A percentile compares a stretch with the other conserved stretches of the same genome.
Evolutionary conservation across 106 monocot genomes (phyloP).

Genomic region (Dendrobium chrysotoxum): DNA sequence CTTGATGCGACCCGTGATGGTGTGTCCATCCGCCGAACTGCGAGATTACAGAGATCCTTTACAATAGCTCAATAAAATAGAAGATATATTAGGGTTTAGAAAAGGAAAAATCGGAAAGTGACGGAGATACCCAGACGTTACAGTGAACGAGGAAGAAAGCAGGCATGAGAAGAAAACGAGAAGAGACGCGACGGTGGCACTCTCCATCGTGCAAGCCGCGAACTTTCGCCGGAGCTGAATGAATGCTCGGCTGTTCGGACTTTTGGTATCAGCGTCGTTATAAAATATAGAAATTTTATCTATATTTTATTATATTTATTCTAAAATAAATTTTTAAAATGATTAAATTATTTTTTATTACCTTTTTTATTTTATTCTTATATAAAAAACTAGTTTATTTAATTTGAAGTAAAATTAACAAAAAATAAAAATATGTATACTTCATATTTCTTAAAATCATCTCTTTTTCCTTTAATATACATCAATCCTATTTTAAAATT

Average conservation of each 20-base stretch:
- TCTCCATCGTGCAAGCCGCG: conserved; percentile 11
- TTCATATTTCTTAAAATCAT: too few species aligned
- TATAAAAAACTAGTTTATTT: too few species aligned
- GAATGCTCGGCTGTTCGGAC: too few species aligned
- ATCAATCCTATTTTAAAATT: too few species aligned
- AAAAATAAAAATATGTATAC: too few species aligned
- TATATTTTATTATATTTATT: too few species aligned
- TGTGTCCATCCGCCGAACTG: conserved; percentile 47
- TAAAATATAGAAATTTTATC: too few species aligned
- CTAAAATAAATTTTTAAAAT: too few species aligned
- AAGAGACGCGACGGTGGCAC: conserved; percentile 1
- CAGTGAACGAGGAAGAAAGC: conserved; percentile 12
- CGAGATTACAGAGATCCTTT: conserved; percentile 1
- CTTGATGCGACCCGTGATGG: conserved; percentile 55
- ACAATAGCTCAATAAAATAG: neutral
- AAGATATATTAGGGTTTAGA: conserved; percentile 3
- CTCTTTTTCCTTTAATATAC: too few species aligned
- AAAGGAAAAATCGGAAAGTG: neutral
- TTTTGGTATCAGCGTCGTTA: neutral
- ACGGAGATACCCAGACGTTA: conserved; percentile 10
- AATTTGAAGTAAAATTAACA: too few species aligned
- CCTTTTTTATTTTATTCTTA: too few species aligned
- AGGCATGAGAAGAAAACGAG: conserved; percentile 14
- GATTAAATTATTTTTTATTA: too few species aligned
- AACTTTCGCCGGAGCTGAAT: neutral